Evolutionary conservation across 176 grass and related monocot species (phyloP).

Genomic region (Musa itinerans): DNA sequence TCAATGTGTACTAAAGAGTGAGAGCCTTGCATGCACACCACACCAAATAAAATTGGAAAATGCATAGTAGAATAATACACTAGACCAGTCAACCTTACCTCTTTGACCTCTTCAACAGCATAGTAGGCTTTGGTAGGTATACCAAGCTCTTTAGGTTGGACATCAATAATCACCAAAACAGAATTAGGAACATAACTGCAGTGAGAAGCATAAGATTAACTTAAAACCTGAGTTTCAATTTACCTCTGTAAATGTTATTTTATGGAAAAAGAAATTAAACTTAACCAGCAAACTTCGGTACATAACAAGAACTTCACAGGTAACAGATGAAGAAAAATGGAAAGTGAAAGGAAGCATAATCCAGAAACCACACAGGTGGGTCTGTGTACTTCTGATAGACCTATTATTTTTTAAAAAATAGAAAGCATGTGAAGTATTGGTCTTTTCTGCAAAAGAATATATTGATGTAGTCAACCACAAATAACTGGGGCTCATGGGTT

Average conservation of each 20-base stretch:
- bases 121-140: conserved; percentile 97
- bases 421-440: neutral
- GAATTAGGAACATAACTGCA: conserved; percentile 84
- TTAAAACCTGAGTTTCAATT: neutral
- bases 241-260: neutral
- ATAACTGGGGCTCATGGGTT: neutral
- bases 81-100: conserved; percentile 27
- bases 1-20: neutral
- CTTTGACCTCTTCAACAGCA: conserved; percentile 90
- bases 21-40: neutral
- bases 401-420: neutral
- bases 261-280: neutral
- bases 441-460: neutral
- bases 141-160: conserved; percentile 89
- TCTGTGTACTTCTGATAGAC: neutral
- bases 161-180: conserved; percentile 96
- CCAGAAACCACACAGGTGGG: neutral
- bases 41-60: conserved; percentile 7
- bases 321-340: neutral
- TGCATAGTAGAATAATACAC: conserved; percentile 4
- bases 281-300: neutral
- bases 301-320: neutral
- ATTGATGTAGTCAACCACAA: neutral
- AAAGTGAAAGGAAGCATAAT: neutral
- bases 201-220: neutral